These are phyloP conservation scores for Magnaporthiopsis rhizophila DNA, from an alignment of 2,329 filamentous ascomycete species.

Conservation along the genomic window DNA sequence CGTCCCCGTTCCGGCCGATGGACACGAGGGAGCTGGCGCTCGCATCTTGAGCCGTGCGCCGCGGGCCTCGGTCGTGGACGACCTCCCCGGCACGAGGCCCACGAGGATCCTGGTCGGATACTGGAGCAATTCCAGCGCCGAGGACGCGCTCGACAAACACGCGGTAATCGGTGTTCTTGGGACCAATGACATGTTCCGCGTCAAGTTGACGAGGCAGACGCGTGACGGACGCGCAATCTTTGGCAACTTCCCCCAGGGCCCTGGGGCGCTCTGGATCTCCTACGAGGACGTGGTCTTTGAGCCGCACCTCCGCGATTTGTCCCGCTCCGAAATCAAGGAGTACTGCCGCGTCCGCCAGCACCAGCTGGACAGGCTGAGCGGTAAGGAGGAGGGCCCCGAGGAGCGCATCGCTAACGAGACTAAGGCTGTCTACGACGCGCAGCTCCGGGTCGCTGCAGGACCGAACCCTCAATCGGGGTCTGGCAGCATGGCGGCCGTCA, in stretches of 20 bases:
- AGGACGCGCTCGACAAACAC: conserved; percentile 42
- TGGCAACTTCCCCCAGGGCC: conserved; percentile 52
- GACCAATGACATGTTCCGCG: conserved; percentile 56
- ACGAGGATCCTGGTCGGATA: conserved; percentile 51
- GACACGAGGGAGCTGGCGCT: neutral
- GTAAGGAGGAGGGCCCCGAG: conserved; percentile 36
- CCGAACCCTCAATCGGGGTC: conserved; percentile 4
- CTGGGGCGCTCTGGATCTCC: conserved; percentile 54
- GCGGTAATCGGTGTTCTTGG: conserved; percentile 56
- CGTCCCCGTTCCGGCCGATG: conserved; percentile 3
- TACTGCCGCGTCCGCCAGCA: conserved; percentile 54
- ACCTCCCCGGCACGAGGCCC: conserved; percentile 44
- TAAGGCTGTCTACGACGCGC: conserved; percentile 43
- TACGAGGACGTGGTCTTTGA: conserved; percentile 56
- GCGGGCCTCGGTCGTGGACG: conserved; percentile 24
- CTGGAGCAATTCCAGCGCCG: conserved; percentile 48
- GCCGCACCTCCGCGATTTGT: conserved; percentile 42
- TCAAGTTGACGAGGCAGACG: conserved; percentile 53
- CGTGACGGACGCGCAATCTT: conserved; percentile 49
- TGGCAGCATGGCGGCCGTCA: conserved; percentile 11
- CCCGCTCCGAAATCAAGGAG: conserved; percentile 51
- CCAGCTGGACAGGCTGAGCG: conserved; percentile 36
- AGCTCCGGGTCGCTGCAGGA: conserved; percentile 18
- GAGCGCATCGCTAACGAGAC: conserved; percentile 42
- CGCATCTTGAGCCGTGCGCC: neutral